Conservation (phyloP, 768 basidiomycete species). For the Dendrothele bispora region DNA sequence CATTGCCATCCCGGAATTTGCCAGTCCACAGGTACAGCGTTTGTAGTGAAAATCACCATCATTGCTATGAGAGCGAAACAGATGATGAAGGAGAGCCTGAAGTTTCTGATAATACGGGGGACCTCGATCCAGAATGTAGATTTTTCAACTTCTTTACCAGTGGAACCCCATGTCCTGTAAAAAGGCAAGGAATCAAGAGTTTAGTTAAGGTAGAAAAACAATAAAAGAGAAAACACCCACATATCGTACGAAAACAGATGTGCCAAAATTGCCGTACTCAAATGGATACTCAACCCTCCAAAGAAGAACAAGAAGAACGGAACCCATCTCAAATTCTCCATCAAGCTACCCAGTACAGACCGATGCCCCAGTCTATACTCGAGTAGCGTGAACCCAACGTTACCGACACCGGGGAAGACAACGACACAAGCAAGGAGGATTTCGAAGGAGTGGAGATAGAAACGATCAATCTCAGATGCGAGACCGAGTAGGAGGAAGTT, state of each 20-base stretch:
- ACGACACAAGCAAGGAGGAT: constrained; percentile 75
- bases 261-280: constrained; percentile 64
- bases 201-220: not conserved
- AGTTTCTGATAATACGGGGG: constrained; percentile 78
- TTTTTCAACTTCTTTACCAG: constrained; percentile 78
- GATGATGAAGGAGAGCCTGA: constrained; percentile 71
- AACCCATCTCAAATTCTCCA: constrained; percentile 63
- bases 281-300: constrained; percentile 71
- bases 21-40: constrained; percentile 64
- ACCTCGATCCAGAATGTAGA: constrained; percentile 92
- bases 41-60: constrained; percentile 61
- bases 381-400: constrained; percentile 69
- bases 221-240: constrained; percentile 26
- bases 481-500: constrained; percentile 80
- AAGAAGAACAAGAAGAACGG: constrained; percentile 84
- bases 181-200: constrained; percentile 3
- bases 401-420: constrained; percentile 79
- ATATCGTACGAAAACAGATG: constrained; percentile 68
- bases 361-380: constrained; percentile 75
- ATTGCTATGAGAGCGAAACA: constrained; percentile 57
- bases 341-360: constrained; percentile 44
- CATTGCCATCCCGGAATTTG: constrained; percentile 62
- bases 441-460: constrained; percentile 80
- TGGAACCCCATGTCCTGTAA: constrained; percentile 54
- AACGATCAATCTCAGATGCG: constrained; percentile 63